A percentile compares a stretch with the other conserved stretches of the same genome.
Conservation (phyloP, 2,329 filamentous ascomycete genomes). For the Trichophyton rubrum region DNA sequence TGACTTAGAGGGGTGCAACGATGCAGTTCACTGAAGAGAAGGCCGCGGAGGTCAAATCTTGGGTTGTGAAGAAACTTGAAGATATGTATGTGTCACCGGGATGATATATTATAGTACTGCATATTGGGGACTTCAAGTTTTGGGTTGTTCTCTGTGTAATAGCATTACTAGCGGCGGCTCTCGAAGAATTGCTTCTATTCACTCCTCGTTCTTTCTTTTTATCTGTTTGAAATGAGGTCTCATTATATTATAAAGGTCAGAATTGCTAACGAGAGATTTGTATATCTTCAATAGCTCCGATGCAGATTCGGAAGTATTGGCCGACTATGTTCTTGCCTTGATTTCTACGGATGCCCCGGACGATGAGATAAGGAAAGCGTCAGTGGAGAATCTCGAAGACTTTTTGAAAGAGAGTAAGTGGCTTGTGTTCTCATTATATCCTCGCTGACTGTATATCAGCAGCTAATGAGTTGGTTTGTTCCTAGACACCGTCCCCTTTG, state of each 20-base stretch:
- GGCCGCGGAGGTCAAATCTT: conserved; percentile 42
- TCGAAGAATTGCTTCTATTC: background rate
- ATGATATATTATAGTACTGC: background rate
- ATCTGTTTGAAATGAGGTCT: background rate
- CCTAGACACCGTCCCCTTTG: conserved; percentile 41
- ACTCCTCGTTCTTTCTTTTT: background rate
- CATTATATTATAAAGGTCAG: too few relatives aligned
- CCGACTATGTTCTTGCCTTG: conserved; percentile 50
- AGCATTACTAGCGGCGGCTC: background rate
- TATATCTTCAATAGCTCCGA: conserved; percentile 39
- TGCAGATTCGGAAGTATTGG: conserved; percentile 48
- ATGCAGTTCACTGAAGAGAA: conserved; percentile 47
- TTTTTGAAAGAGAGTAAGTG: conserved; percentile 43
- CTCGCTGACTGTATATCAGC: background rate
- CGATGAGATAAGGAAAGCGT: conserved; percentile 40
- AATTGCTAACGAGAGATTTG: background rate
- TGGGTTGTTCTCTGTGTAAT: background rate
- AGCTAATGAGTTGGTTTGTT: background rate
- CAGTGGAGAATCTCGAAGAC: conserved; percentile 45
- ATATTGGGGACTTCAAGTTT: background rate
- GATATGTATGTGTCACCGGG: conserved; percentile 37
- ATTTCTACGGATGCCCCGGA: conserved; percentile 44
- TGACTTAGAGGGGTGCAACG: conserved; percentile 1
- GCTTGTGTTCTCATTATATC: background rate
- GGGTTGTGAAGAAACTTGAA: conserved; percentile 47